These are phyloP conservation scores for Dothiorella sarmentorum DNA, from an alignment of 2,329 filamentous ascomycete species.

Conservation along the genomic window DNA sequence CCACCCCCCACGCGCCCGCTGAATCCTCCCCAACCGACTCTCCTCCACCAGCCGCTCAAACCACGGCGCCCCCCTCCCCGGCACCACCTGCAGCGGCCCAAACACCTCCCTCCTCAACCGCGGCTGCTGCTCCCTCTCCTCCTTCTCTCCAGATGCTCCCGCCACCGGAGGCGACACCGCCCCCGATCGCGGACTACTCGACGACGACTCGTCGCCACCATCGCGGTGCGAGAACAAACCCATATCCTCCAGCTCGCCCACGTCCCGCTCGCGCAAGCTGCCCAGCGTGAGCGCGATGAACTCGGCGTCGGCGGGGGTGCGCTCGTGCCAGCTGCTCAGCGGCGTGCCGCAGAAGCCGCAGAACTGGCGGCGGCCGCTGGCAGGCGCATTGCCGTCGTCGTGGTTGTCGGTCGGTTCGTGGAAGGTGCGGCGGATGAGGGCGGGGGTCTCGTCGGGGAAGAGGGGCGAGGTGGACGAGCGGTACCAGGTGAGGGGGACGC, in stretches of 20 bases:
- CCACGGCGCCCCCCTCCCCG: constrained; percentile 67
- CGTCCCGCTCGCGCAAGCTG: constrained; percentile 67
- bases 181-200: no score
- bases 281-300: constrained; percentile 81
- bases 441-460: constrained; percentile 67
- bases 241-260: constrained; percentile 69
- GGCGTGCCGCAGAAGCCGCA: constrained; percentile 91
- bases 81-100: constrained; percentile 25
- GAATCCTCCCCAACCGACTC: constrained; percentile 66
- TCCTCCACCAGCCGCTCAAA: constrained; percentile 79
- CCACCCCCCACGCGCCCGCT: constrained; percentile 58
- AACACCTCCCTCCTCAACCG: not conserved
- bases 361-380: constrained; percentile 64
- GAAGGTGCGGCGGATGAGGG: constrained; percentile 45
- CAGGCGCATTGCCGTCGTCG: not conserved
- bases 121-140: not conserved
- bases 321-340: constrained; percentile 78
- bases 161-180: constrained; percentile 22
- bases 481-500: constrained; percentile 78
- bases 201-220: constrained; percentile 26
- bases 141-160: constrained; percentile 25
- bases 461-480: constrained; percentile 70
- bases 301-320: constrained; percentile 65
- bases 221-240: constrained; percentile 62
- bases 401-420: constrained; percentile 46